A percentile compares a stretch with the other conserved stretches of the same genome.
These are phyloP conservation scores for Azolla pinnata DNA, from an alignment of 75 land plant species.

Conservation along the genomic window DNA sequence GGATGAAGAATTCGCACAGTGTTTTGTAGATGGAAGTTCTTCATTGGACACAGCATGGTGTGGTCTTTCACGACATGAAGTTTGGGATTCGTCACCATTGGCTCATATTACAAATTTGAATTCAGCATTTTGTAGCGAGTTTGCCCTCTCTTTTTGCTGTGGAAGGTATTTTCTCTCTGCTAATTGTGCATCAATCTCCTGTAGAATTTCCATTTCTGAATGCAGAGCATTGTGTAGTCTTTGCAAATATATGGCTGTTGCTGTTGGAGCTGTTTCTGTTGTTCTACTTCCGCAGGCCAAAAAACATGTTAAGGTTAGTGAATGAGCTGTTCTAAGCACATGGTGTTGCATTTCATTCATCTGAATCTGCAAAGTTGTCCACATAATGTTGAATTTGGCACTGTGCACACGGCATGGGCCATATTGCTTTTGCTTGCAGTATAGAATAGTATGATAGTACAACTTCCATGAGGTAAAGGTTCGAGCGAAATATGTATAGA, in stretches of 20 bases:
- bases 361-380: no score
- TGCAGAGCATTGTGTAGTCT: constrained; percentile 45
- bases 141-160: constrained; percentile 42
- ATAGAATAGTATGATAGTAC: no score
- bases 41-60: constrained; percentile 40
- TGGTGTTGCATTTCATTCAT: no score
- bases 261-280: constrained; percentile 72
- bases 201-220: not conserved
- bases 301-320: constrained; percentile 44
- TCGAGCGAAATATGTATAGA: no score
- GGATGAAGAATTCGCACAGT: constrained; percentile 26
- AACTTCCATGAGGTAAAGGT: no score
- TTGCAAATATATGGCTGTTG: constrained; percentile 80
- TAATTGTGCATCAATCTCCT: no score
- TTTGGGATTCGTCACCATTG: constrained; percentile 50
- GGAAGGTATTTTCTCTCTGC: constrained; percentile 30
- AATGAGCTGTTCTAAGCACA: not conserved
- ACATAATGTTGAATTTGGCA: no score
- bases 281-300: constrained; percentile 31
- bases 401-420: no score
- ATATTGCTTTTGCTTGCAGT: no score
- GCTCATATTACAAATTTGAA: constrained; percentile 11
- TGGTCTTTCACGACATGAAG: constrained; percentile 69
- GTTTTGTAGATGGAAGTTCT: constrained; percentile 41
- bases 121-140: not conserved